Evolutionary conservation across 2,329 filamentous ascomycete species (phyloP), one percentile per base, ranked within the genome.

Genomic region (Trichophyton mentagrophytes): DNA sequence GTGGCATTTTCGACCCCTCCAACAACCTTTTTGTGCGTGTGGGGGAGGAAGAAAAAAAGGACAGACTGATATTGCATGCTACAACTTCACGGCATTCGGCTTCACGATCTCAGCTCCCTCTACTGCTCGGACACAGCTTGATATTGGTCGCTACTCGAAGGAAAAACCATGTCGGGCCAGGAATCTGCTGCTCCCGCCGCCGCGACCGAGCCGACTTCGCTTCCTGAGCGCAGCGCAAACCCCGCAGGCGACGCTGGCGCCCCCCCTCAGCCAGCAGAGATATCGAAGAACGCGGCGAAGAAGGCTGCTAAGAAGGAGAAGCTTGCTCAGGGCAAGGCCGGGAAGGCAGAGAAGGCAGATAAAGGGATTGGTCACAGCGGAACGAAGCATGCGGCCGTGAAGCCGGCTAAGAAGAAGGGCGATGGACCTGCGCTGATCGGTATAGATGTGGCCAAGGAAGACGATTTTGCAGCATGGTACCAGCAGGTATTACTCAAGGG

Each of bases 401-500:
- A 79, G 64, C 62, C 71, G n/a, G 63, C 71, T 5, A 76, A 74
- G 67, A 81, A 82, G 71, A 82, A 81, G 75, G 79, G 78, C 55
- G 82, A 84, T 49, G 82, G 82, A 56, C 80, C 81, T 59, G 82
- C 81, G 59, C 72, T 95, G 66, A 95, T 93, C 68, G 91, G 91
- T 65, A 96, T 96, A 69, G 93, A 91, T 65, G 85, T 88, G 63
- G 81, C 82, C 65, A 97, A 96, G 77, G 80, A 86, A 57, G 86
- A 88, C 56, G 90, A 97, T 77, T 93, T 99, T 72, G 82, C 89
- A 58, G 85, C 86, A 75, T 99, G 93, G 93, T 99, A 99, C 77
- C 90, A 96, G 77, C 92, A 99, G 77, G 89, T 97, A 63, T 87
- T 99, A 61, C 85, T 91, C 71, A 99, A 99, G 82, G 89, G 90